Conservation (phyloP, 176 grass and related monocot species). For the Alloteropsis semialata region DNA sequence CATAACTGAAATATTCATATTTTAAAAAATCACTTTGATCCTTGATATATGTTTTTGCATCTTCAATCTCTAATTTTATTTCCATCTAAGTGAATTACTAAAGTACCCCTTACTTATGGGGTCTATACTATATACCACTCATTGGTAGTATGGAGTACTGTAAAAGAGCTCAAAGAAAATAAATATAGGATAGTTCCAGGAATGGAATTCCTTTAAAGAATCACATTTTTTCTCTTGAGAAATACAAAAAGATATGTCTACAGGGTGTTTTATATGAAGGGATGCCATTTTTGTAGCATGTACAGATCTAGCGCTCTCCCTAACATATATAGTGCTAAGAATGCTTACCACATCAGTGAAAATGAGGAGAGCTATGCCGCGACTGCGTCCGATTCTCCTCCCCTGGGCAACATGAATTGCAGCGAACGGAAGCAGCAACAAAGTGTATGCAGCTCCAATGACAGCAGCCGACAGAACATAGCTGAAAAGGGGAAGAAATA, state of each 20-base stretch:
- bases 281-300: too few relatives aligned
- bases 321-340: neutral
- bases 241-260: too few relatives aligned
- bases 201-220: neutral
- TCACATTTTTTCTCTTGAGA: neutral
- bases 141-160: too few relatives aligned
- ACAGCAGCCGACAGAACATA: neutral
- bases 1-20: too few relatives aligned
- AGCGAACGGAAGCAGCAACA: neutral
- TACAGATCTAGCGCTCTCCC: too few relatives aligned
- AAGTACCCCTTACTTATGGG: too few relatives aligned
- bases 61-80: too few relatives aligned
- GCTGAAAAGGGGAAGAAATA: neutral
- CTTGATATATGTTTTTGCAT: too few relatives aligned
- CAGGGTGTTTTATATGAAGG: neutral
- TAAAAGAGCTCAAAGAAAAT: neutral
- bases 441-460: slow-evolving; percentile 15
- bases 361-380: neutral
- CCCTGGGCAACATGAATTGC: neutral
- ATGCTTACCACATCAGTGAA: neutral
- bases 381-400: neutral
- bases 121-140: too few relatives aligned
- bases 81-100: too few relatives aligned
- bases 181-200: neutral
- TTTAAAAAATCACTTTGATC: too few relatives aligned